A percentile compares a stretch with the other conserved stretches of the same genome.
Conservation (phyloP, 257 asterid genomes). For the Lycium barbarum region DNA sequence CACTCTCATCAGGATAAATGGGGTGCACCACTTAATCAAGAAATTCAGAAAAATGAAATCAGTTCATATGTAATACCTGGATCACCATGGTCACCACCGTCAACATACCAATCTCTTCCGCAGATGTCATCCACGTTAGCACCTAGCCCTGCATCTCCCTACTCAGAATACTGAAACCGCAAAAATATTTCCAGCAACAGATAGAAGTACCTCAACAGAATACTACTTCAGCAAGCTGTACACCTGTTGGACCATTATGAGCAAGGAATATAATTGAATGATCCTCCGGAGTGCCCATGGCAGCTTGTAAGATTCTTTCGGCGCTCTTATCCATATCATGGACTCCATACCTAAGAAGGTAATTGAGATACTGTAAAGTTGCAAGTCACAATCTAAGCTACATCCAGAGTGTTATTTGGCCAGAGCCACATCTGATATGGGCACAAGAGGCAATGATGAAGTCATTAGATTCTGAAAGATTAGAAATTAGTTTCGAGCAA, state of each 20-base stretch:
- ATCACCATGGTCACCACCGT: slow-evolving; percentile 93
- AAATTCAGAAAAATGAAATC: not conserved
- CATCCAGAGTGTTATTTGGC: slow-evolving; percentile 12
- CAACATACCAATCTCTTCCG: slow-evolving; percentile 80
- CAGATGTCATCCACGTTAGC: slow-evolving; percentile 77
- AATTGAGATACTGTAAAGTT: slow-evolving; percentile 30
- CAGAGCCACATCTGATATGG: not conserved
- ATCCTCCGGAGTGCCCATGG: slow-evolving; percentile 68
- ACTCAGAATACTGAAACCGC: slow-evolving; percentile 22
- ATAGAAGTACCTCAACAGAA: not conserved
- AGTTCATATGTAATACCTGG: slow-evolving; percentile 60
- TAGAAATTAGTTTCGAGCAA: not conserved
- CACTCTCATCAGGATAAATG: not conserved
- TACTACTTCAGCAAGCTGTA: slow-evolving; percentile 29
- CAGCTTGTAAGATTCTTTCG: slow-evolving; percentile 66
- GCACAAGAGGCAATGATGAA: not conserved
- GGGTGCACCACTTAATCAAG: not conserved
- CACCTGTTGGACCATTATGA: slow-evolving; percentile 95
- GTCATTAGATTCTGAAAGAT: not conserved
- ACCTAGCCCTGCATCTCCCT: slow-evolving; percentile 68
- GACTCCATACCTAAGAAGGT: slow-evolving; percentile 65
- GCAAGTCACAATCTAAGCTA: slow-evolving; percentile 26
- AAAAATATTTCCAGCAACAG: slow-evolving; percentile 24
- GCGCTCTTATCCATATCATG: slow-evolving; percentile 76
- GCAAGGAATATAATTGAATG: slow-evolving; percentile 86